phyloP scores from a whole-genome alignment of 164 flowering plant genomes.

The Nelumbo lutea region DNA sequence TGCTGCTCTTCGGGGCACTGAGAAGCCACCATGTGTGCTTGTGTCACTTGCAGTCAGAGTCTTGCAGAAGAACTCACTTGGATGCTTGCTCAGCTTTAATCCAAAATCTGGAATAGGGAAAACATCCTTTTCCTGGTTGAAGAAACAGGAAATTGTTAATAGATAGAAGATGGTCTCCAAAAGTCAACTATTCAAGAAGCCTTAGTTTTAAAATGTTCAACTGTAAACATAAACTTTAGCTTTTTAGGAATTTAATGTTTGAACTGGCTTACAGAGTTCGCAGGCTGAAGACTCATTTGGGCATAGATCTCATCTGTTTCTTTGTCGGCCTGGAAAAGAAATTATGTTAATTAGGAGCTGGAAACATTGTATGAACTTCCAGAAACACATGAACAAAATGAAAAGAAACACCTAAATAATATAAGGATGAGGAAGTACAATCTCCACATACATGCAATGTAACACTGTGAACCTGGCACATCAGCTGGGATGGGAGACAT shows the following conservation, averaged over 20 bases:
- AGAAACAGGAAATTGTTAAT: neutral
- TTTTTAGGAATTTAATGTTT: neutral
- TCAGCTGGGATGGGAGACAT: conserved; percentile 75
- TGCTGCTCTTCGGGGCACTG: conserved; percentile 98
- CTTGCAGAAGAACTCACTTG: conserved; percentile 95
- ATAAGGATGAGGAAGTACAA: neutral
- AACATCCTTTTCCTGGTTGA: conserved; percentile 72
- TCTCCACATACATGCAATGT: conserved; percentile 75
- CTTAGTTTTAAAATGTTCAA: neutral
- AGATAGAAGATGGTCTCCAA: neutral
- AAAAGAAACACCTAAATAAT: neutral
- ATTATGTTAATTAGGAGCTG: conserved; percentile 1
- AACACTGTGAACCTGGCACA: conserved; percentile 95
- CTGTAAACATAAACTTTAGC: neutral
- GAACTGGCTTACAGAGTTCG: conserved; percentile 64
- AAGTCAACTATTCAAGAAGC: neutral
- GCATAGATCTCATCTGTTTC: conserved; percentile 97
- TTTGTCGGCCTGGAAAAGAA: conserved; percentile 67
- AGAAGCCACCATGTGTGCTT: conserved; percentile 99
- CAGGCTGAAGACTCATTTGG: conserved; percentile 97
- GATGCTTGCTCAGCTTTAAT: conserved; percentile 68
- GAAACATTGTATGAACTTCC: neutral
- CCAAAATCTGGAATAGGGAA: conserved; percentile 75
- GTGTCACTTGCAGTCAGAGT: conserved; percentile 98
- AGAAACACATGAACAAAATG: neutral